Evolutionary conservation across 768 basidiomycete species (phyloP), one percentile per base, ranked within the genome.

Genomic region (Lentinula aciculospora): DNA sequence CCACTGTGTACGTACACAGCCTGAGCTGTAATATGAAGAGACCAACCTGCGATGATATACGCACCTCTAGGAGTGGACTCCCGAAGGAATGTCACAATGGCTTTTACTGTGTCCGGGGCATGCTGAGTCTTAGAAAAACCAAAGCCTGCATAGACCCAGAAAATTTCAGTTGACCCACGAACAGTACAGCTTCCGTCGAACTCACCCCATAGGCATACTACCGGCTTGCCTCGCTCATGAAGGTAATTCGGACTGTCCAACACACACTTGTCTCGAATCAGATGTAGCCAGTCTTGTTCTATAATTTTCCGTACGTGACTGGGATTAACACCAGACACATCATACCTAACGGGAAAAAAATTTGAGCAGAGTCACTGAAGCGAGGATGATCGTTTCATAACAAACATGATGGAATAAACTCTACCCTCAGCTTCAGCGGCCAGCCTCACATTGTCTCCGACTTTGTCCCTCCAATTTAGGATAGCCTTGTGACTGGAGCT

Each of bases 351-450:
- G 15, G 23, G 29, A 13, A 15, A 5, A 7, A 49, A 40, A 12
- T 53, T 57, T 46, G 10, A 29, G 17, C 13, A 28, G 36, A 37
- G 12, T 6, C 29, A 13, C 10, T n/a, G 56, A 40, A 57, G 21
- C 7, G 36, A 17, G 28, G 6, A 50, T 3, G n/a, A 15, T 57
- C 7, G 53, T 56, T 28, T 53, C 15, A 4, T 29, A 29, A 68
- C 88, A 63, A 59, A 91, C 92, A 93, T 94, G 61, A 92, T 87
- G 13, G 91, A 86, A 69, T 84, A 93, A 4, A 90, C 89, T 49
- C 92, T 74, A 1, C 88, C 89, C 64, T 92, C 87, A 50, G 77
- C 76, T 74, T 93, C 92, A 1, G 90, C 88, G 12, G 89, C 89
- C 61, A 86, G 84, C 61, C 79, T 73, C n/a, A 93, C 90, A 12